These are phyloP conservation scores for Gossypium rotundifolium DNA, from an alignment of 345 rosid species.

Conservation along the genomic window DNA sequence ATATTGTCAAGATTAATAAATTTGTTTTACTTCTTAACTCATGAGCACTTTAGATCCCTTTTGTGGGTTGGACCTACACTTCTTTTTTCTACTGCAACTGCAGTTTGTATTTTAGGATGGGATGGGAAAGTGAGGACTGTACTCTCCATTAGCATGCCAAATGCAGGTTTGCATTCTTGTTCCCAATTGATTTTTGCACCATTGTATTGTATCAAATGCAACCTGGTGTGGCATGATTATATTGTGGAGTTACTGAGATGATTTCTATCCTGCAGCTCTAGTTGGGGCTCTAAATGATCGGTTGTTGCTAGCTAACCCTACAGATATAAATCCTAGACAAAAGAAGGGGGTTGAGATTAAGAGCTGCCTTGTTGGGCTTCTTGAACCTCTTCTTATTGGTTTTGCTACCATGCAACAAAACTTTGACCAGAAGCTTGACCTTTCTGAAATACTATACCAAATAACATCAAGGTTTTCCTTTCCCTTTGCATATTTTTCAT, in stretches of 20 bases:
- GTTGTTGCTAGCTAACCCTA: constrained; percentile 70
- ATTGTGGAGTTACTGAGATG: constrained; percentile 16
- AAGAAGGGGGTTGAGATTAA: constrained; percentile 82
- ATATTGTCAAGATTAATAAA: constrained; percentile 5
- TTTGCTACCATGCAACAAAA: constrained; percentile 94
- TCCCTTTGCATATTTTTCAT: constrained; percentile 4
- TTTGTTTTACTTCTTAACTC: constrained; percentile 48
- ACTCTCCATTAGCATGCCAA: constrained; percentile 84
- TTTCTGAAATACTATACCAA: constrained; percentile 85
- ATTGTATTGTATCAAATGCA: constrained; percentile 8
- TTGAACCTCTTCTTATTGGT: constrained; percentile 97
- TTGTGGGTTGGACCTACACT: constrained; percentile 98
- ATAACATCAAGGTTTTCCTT: constrained; percentile 74
- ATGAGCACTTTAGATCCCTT: constrained; percentile 74
- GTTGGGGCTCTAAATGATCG: constrained; percentile 95
- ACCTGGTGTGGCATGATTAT: constrained; percentile 6
- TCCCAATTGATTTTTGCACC: not conserved
- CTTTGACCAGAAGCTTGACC: constrained; percentile 91
- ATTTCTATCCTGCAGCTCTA: constrained; percentile 46
- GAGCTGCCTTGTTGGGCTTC: constrained; percentile 94
- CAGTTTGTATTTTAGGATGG: constrained; percentile 90
- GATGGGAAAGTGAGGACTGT: constrained; percentile 87
- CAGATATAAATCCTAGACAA: constrained; percentile 84
- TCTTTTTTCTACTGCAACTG: constrained; percentile 85
- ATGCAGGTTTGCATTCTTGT: constrained; percentile 53